Percentiles rank a stretch among this genome's conserved stretches.
These are phyloP conservation scores for Botryotinia globosa DNA, from an alignment of 2,329 filamentous ascomycete species.

Conservation along the genomic window DNA sequence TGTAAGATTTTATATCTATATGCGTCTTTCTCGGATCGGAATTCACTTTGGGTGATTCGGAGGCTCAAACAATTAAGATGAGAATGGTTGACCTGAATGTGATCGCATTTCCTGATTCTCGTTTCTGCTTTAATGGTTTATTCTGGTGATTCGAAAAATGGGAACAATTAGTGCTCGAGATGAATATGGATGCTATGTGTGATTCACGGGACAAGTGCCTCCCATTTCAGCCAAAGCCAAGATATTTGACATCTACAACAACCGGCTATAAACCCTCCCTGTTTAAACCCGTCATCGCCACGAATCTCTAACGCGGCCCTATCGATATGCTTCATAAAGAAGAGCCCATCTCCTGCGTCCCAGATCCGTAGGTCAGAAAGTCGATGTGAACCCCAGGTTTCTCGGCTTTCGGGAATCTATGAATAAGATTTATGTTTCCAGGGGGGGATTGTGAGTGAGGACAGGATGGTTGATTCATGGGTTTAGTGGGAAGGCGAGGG, in stretches of 20 bases:
- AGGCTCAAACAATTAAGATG: not conserved
- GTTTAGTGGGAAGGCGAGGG: too few relatives aligned
- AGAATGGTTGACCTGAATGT: not conserved
- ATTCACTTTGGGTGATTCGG: not conserved
- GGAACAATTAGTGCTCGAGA: not conserved
- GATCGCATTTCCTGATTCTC: not conserved
- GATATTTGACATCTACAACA: not conserved
- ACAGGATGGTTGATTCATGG: too few relatives aligned
- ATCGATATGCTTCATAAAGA: not conserved
- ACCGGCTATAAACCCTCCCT: not conserved
- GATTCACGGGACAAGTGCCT: too few relatives aligned
- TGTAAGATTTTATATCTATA: not conserved
- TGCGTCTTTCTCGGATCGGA: not conserved
- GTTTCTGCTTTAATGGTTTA: not conserved
- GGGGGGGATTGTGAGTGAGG: too few relatives aligned
- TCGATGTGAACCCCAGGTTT: not conserved
- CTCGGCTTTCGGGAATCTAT: not conserved
- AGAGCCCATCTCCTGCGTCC: rapidly evolving
- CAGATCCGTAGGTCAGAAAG: not conserved
- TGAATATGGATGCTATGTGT: not conserved
- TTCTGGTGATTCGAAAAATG: not conserved
- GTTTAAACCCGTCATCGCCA: not conserved
- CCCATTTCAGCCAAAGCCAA: not conserved
- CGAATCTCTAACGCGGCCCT: not conserved
- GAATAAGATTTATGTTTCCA: not conserved